Evolutionary conservation across 768 basidiomycete species (phyloP).

Genomic region (Lentinus tigrinus): DNA sequence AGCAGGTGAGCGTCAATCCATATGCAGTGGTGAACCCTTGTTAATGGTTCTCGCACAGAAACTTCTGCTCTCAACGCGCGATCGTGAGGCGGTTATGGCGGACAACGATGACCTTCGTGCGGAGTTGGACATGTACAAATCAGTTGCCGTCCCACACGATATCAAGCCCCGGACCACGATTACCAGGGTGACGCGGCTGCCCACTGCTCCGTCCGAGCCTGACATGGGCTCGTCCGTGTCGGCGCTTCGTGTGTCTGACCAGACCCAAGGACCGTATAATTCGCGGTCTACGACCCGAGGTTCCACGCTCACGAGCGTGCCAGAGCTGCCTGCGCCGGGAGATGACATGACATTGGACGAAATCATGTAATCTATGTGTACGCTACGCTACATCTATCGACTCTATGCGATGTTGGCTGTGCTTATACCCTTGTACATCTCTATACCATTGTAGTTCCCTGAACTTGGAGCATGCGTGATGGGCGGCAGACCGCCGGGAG

Average conservation of each 20-base stretch:
- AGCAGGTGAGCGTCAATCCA: constrained; percentile 56
- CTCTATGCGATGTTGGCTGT: not conserved
- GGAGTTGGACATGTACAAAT: constrained; percentile 36
- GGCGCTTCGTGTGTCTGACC: not conserved
- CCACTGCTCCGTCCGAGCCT: constrained; percentile 6
- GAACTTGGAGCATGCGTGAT: too few relatives aligned
- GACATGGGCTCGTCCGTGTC: not conserved
- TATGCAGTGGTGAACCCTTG: too few relatives aligned
- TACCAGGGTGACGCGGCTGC: constrained; percentile 32
- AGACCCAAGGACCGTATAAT: not conserved
- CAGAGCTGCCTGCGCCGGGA: constrained; percentile 14
- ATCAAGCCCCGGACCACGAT: constrained; percentile 32
- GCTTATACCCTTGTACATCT: not conserved
- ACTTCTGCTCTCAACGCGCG: constrained; percentile 30
- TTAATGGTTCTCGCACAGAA: constrained; percentile 17
- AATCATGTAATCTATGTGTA: constrained; percentile 20
- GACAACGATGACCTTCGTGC: constrained; percentile 31
- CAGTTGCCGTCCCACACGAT: constrained; percentile 30
- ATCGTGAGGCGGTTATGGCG: constrained; percentile 28
- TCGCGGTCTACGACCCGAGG: not conserved
- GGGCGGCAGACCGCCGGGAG: too few relatives aligned
- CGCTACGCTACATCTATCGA: too few relatives aligned
- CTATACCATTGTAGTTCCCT: too few relatives aligned
- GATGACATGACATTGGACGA: constrained; percentile 34
- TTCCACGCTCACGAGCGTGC: constrained; percentile 12